These are phyloP conservation scores for Erythrophleum fordii DNA, from an alignment of 306 rosid species.

Conservation along the genomic window DNA sequence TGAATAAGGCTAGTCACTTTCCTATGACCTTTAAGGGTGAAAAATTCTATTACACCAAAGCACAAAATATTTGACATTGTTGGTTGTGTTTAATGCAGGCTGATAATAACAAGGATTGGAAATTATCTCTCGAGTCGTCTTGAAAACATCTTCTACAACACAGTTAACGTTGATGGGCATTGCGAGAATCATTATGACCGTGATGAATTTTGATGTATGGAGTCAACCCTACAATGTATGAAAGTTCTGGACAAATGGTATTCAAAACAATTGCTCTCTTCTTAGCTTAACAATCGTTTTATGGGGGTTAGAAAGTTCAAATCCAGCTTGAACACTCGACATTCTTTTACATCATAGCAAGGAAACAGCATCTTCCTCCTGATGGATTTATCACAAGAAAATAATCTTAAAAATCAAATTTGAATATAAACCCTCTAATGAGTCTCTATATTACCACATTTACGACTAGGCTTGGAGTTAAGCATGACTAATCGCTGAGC, in stretches of 20 bases:
- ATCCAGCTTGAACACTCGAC: not conserved
- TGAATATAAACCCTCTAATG: too few relatives aligned
- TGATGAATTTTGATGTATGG: constrained; percentile 43
- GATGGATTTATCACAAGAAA: too few relatives aligned
- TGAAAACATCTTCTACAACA: constrained; percentile 54
- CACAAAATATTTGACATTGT: not conserved
- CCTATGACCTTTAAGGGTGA: not conserved
- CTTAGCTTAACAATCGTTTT: not conserved
- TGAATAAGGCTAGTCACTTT: constrained; percentile 56
- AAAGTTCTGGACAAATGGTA: not conserved
- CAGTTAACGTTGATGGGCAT: constrained; percentile 42
- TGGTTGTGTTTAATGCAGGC: constrained; percentile 51
- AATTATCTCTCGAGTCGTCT: constrained; percentile 53
- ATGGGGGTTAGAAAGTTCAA: not conserved
- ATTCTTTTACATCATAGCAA: not conserved
- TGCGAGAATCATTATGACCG: constrained; percentile 35
- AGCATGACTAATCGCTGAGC: too few relatives aligned
- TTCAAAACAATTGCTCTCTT: not conserved
- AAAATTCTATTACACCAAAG: too few relatives aligned
- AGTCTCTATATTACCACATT: too few relatives aligned
- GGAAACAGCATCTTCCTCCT: not conserved
- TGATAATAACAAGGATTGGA: constrained; percentile 63
- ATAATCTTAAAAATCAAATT: too few relatives aligned
- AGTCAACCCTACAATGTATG: not conserved
- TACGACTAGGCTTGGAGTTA: too few relatives aligned